Conservation (phyloP, 192 early-diverging fungal species). For the Chytriomyces hyalinus region DNA sequence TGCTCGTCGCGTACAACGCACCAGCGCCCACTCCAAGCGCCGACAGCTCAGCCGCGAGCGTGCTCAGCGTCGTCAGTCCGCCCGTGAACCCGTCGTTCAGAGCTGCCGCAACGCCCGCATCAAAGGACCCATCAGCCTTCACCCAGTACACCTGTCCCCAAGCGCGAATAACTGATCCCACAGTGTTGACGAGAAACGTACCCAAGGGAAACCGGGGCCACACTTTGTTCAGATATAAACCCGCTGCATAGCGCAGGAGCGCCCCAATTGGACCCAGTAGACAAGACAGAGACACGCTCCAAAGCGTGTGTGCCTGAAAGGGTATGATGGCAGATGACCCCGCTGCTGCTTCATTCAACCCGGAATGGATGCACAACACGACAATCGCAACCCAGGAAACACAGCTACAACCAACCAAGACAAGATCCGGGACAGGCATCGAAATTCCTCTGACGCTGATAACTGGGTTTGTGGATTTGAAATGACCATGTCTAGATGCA, state of each 20-base stretch:
- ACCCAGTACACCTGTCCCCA: neutral
- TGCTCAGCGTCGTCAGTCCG: conserved; percentile 25
- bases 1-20: neutral
- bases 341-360: too few species aligned
- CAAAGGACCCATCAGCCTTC: neutral
- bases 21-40: neutral
- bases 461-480: too few species aligned
- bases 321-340: neutral
- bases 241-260: neutral
- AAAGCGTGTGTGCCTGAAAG: neutral
- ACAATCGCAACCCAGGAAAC: too few species aligned
- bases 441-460: too few species aligned
- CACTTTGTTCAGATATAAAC: neutral
- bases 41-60: conserved; percentile 24
- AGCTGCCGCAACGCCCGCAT: neutral
- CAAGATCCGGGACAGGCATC: too few species aligned
- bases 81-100: conserved; percentile 29
- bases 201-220: conserved; percentile 7
- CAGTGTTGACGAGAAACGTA: conserved; percentile 21
- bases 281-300: neutral
- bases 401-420: too few species aligned
- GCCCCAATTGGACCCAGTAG: conserved; percentile 13
- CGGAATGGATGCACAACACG: too few species aligned
- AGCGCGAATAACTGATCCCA: conserved; percentile 12
- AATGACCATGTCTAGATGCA: too few species aligned